Base-by-base conservation (phyloP, 371 early-diverging fungal species). In the Lichtheimia ornata region DNA sequence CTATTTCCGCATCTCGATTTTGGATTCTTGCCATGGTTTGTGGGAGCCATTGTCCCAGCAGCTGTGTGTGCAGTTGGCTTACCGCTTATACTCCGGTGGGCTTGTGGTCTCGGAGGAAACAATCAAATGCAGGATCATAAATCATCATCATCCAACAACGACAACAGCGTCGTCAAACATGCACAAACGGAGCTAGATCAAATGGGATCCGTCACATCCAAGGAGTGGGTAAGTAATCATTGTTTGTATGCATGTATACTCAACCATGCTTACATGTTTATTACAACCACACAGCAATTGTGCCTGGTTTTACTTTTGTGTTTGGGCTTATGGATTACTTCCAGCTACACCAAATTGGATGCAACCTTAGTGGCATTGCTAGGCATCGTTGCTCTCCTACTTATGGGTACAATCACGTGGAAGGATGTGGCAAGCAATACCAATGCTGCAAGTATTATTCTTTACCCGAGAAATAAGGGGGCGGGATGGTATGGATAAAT, bases 301-400 rank as follows among this genome's bases (percentile, higher is more conserved):
- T 78, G 81, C 35, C 52, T 61, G 7, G 80, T 90, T 5, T 68
- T 91, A 24, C 55, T 81, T 3, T 27, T 56, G 5, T 89, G 90
- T 41, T 79, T 93, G 17, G 53, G 67, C 18, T 54, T 90, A 14
- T 93, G 94, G 94, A 73, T 89, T n/a, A 79, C 85, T 24, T 77
- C 83, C 1, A 54, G 72, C n/a, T 77, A 76, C 50, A 87, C 87
- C 27, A 76, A 80, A 17, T 61, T 92, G 4, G 88, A 90, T 59
- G 77, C 91, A 0, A 82, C 90, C 0, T 68, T 90, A 18, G 87
- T 92, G 2, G 90, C 90, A 3, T 73, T 88, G 20, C 60, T 84
- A 30, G 92, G 88, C 2, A 67, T 92, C 5, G 74, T 81, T 0
- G 62, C 71, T 1, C 62, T 92, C 28, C 49, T 91, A 13, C 65